Conservation (phyloP, 352 stramenopile genomes). For the Globisporangium nagaii region DNA sequence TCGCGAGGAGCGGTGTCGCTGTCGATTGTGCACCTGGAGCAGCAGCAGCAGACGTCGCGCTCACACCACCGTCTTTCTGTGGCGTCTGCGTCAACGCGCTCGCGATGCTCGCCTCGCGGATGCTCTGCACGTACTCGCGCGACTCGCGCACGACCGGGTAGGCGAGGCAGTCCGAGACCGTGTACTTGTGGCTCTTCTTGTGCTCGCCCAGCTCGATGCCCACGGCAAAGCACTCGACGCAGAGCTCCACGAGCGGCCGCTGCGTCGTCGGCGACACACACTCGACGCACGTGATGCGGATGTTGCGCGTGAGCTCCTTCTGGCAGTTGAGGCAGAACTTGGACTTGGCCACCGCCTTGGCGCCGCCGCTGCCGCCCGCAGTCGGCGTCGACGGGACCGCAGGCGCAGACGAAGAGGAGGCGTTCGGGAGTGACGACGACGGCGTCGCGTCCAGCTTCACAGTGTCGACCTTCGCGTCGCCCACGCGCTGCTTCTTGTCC, state of each 20-base stretch:
- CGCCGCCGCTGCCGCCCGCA: neutral
- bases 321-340: slow-evolving; percentile 85
- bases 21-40: neutral
- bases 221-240: slow-evolving; percentile 93
- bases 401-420: neutral
- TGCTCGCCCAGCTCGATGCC: slow-evolving; percentile 72
- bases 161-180: slow-evolving; percentile 75
- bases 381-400: slow-evolving; percentile 20
- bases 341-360: slow-evolving; percentile 34
- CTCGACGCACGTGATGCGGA: slow-evolving; percentile 81
- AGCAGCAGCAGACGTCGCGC: slow-evolving; percentile 9
- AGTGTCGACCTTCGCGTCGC: neutral
- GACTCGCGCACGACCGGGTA: slow-evolving; percentile 68
- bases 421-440: neutral
- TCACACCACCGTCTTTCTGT: slow-evolving; percentile 16
- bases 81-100: slow-evolving; percentile 10
- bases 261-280: slow-evolving; percentile 29
- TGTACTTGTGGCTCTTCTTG: slow-evolving; percentile 80
- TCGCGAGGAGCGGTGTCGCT: slow-evolving; percentile 12
- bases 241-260: slow-evolving; percentile 81
- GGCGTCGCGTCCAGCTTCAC: neutral
- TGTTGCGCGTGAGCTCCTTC: slow-evolving; percentile 79
- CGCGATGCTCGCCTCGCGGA: neutral
- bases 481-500: slow-evolving; percentile 17
- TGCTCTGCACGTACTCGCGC: slow-evolving; percentile 3